Base-by-base conservation (phyloP, 768 basidiomycete species). In the Trametes elegans region DNA sequence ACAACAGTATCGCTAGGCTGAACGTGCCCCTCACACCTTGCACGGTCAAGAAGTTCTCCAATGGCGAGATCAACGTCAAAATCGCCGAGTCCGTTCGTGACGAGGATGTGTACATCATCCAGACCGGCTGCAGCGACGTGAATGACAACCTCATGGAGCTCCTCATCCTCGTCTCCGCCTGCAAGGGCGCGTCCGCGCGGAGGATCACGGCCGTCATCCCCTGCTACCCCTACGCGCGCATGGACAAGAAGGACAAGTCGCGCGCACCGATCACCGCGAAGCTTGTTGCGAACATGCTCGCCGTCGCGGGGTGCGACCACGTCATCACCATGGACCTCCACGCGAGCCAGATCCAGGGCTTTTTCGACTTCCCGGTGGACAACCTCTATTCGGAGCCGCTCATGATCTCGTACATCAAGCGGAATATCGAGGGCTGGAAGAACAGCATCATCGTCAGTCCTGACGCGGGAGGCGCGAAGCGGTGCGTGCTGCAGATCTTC, bases 291-390 rank as follows among this genome's bases (percentile, higher is more conserved):
- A 98, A 97, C 72, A 98, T 98, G 96, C 78, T 99, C 56, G 87
- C 85, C 39, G 91, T 97, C 42, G 95, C 97, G 8, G 96, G 96
- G 21, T 97, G 94, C 68, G 96, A 98, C 73, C 96, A 98, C 68
- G 88, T 99, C 66, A 98, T 99, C 63, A 98, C 96, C n/a, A 96
- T 98, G 89, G 95, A 98, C 70, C 76, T 98, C 46, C 96, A 98
- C 67, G 95, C 96, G 36, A 90, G 89, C 64, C 96, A 98, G 75
- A 98, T 98, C 57, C 96, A 98, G 68, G 96, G 96, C 7, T 98
- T 98, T 78, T 98, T 98, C 70, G 94, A 98, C 70, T 93, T 98
- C 61, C 96, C 96, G 8, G 95, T 97, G 24, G 96, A 98, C 75
- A 98, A 98, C 70, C 78, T 98, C 40, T 98, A 88, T 75, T 94